A percentile compares a stretch with the other conserved stretches of the same genome.
phyloP scores from a whole-genome alignment of 225 moss, liverwort and hornwort species.

The Neckera pumila region DNA sequence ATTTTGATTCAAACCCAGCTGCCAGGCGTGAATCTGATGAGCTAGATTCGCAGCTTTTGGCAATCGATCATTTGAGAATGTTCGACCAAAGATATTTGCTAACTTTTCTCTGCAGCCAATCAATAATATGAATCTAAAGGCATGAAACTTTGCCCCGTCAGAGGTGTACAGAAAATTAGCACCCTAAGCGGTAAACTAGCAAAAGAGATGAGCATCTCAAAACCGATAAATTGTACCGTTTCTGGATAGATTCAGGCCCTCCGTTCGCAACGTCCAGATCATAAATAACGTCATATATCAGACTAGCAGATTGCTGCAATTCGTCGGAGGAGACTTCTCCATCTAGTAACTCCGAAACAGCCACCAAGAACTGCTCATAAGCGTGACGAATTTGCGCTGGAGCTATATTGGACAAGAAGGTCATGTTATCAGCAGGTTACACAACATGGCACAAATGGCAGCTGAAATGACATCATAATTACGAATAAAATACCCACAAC shows the following conservation, averaged over 20 bases:
- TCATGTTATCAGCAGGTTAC: constrained; percentile 1
- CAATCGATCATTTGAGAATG: constrained; percentile 47
- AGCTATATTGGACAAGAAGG: constrained; percentile 34
- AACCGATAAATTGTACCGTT: constrained; percentile 27
- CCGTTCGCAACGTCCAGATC: constrained; percentile 40
- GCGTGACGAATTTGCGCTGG: constrained; percentile 63
- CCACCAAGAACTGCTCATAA: constrained; percentile 76
- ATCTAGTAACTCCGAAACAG: constrained; percentile 65
- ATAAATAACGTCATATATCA: constrained; percentile 57
- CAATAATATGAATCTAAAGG: not conserved
- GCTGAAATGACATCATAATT: not conserved
- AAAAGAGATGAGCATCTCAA: not conserved
- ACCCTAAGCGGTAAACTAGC: not conserved
- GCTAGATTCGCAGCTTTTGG: constrained; percentile 59
- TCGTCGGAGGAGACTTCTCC: constrained; percentile 85
- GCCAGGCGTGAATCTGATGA: constrained; percentile 47
- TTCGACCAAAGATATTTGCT: constrained; percentile 56
- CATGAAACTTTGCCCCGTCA: not conserved
- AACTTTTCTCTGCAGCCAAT: constrained; percentile 54
- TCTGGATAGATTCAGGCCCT: constrained; percentile 27
- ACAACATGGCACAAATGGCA: not conserved
- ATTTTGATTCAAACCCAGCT: constrained; percentile 7
- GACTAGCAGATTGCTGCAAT: constrained; percentile 76
- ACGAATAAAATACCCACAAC: not conserved
- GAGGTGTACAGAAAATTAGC: not conserved